Evolutionary conservation across 1,284 basidiomycete genomes (phyloP), one percentile per base, ranked within the genome.

Genomic region (Porodaedalea pini): DNA sequence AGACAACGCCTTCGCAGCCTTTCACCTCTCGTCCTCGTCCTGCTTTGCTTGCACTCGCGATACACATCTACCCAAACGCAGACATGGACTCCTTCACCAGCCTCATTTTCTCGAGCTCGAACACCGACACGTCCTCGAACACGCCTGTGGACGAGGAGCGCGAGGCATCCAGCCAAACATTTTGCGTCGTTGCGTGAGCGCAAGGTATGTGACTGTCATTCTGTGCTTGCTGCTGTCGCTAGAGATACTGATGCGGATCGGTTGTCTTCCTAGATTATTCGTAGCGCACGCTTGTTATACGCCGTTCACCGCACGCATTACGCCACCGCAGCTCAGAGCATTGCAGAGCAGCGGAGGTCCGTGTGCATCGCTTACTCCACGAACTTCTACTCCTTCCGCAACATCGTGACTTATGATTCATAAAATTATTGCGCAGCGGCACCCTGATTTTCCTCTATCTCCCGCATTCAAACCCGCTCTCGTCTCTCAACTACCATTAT

Each of bases 81-180:
- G 45, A 48, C 25, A 53, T 53, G 51, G 51, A 53, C n/a, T 53
- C 51, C 4, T 53, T 53, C 39, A 53, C 37, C 37, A 31, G 29
- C 21, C 27, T 29, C 37, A 53, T 53, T 25, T 41, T 43, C 51
- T 41, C 23, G 23, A 15, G 6, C 17, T 15, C 37, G 19, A 47
- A 27, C 45, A 11, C 51, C 34, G 25, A 40, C 23, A 19, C 51
- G 3, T 6, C 39, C 10, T 53, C 51, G n/a, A 43, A 41, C 23
- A 36, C 51, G 41, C 51, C 51, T 3, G 41, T 43, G 4, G 51
- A 53, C 29, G 37, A 40, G 37, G 51, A 53, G 25, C 25, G n/a
- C 8, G 19, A 36, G 17, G 23, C 51, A 5, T 29, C 4, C 21
- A 41, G 34, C 3, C 23, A 21, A 13, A 53, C 51, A 3, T 53